A percentile compares a stretch with the other conserved stretches of the same genome.
Evolutionary conservation across 352 stramenopile species (phyloP).

Genomic region (Nothophytophthora sp.): DNA sequence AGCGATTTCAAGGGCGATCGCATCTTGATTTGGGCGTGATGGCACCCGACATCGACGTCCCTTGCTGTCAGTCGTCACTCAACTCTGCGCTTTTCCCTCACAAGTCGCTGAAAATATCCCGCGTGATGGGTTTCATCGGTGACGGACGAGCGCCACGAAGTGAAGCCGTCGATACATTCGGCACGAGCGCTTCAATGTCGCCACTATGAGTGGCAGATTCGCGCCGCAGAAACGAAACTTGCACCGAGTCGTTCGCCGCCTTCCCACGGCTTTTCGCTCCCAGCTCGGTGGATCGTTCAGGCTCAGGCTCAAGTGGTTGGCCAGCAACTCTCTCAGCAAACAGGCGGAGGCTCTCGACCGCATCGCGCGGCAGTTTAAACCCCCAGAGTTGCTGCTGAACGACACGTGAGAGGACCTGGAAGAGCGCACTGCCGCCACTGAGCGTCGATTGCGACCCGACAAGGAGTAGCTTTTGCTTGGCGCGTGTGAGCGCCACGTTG

Average conservation of each 20-base stretch:
- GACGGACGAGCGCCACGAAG: constrained; percentile 5
- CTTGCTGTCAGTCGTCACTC: too few relatives aligned
- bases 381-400: constrained; percentile 46
- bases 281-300: constrained; percentile 24
- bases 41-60: too few relatives aligned
- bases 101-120: constrained; percentile 40
- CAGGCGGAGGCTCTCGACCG: constrained; percentile 30
- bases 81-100: too few relatives aligned
- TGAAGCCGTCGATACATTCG: constrained; percentile 19
- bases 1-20: too few relatives aligned
- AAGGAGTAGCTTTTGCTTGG: constrained; percentile 85
- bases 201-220: constrained; percentile 13
- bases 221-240: constrained; percentile 42
- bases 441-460: constrained; percentile 74
- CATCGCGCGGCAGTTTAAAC: constrained; percentile 30
- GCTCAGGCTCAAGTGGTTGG: constrained; percentile 26
- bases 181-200: constrained; percentile 53
- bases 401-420: constrained; percentile 43
- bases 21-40: too few relatives aligned
- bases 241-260: constrained; percentile 7
- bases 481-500: constrained; percentile 88
- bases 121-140: constrained; percentile 39
- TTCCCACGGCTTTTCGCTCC: not conserved
- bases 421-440: constrained; percentile 54
- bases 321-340: constrained; percentile 17